Percentiles rank a stretch among this genome's conserved stretches.
phyloP scores from a whole-genome alignment of 2,329 filamentous ascomycete genomes.

The Blumeria graminis region DNA sequence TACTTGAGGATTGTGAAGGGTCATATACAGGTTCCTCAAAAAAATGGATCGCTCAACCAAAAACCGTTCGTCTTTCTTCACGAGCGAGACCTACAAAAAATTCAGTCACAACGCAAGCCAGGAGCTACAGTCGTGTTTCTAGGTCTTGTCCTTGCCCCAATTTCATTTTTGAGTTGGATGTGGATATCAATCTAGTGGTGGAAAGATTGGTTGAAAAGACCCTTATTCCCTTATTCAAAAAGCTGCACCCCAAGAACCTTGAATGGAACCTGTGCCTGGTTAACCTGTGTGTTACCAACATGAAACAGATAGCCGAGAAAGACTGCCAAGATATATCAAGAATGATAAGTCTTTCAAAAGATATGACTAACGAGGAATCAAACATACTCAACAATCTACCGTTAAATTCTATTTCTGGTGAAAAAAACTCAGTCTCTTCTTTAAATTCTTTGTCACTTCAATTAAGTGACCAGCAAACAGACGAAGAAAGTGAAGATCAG shows the following conservation, averaged over 20 bases:
- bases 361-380: too few species aligned
- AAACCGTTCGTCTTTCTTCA: constrained; percentile 59
- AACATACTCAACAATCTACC: too few species aligned
- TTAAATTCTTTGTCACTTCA: too few species aligned
- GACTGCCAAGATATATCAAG: constrained; percentile 65
- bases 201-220: constrained; percentile 45
- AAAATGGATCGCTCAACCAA: constrained; percentile 57
- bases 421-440: too few species aligned
- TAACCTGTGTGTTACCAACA: constrained; percentile 73
- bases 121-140: constrained; percentile 46
- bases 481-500: too few species aligned
- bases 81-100: constrained; percentile 32
- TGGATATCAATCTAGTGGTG: constrained; percentile 32
- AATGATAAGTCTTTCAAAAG: background rate
- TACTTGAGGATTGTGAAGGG: constrained; percentile 21
- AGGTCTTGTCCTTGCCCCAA: constrained; percentile 48
- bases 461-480: too few species aligned
- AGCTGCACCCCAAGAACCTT: constrained; percentile 35
- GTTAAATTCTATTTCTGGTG: too few species aligned
- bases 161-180: constrained; percentile 44
- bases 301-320: constrained; percentile 42
- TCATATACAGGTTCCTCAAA: constrained; percentile 6
- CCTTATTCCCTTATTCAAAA: constrained; percentile 48
- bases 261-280: constrained; percentile 65
- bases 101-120: constrained; percentile 26